Evolutionary conservation across 441 rosid species (phyloP).

Genomic region (Arabidopsis lyrata): DNA sequence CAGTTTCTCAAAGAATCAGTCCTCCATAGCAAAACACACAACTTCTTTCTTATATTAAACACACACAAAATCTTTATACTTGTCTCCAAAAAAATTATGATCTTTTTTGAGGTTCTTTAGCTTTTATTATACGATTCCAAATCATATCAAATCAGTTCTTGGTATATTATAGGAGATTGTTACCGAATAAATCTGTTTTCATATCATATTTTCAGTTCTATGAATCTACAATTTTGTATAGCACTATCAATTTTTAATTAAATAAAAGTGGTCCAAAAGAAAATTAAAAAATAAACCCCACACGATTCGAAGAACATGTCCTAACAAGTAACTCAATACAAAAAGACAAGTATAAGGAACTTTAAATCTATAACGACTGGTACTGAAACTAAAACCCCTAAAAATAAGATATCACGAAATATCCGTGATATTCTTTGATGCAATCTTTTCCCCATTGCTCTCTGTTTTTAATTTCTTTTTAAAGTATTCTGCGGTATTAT

Average conservation of each 20-base stretch:
- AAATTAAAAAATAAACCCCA: background rate
- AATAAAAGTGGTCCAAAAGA: conserved; percentile 39
- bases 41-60: conserved; percentile 32
- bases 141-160: conserved; percentile 41
- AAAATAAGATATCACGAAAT: conserved; percentile 65
- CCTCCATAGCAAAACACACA: conserved; percentile 27
- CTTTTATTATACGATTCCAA: conserved; percentile 31
- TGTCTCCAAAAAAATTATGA: conserved; percentile 18
- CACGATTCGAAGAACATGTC: conserved; percentile 43
- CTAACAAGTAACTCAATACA: conserved; percentile 35
- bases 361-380: conserved; percentile 39
- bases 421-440: conserved; percentile 64
- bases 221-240: conserved; percentile 1
- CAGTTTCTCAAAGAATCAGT: conserved; percentile 35
- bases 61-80: conserved; percentile 25
- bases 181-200: conserved; percentile 32
- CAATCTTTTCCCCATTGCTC: conserved; percentile 33
- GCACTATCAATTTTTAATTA: background rate
- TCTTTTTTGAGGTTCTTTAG: background rate
- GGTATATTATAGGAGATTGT: conserved; percentile 23
- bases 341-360: conserved; percentile 36
- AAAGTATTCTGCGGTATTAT: conserved; percentile 13
- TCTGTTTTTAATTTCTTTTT: background rate
- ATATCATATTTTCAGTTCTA: conserved; percentile 20
- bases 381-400: conserved; percentile 57